phyloP scores from a whole-genome alignment of 495 filamentous ascomycete species.

The Lasiosphaeris hirsuta region DNA sequence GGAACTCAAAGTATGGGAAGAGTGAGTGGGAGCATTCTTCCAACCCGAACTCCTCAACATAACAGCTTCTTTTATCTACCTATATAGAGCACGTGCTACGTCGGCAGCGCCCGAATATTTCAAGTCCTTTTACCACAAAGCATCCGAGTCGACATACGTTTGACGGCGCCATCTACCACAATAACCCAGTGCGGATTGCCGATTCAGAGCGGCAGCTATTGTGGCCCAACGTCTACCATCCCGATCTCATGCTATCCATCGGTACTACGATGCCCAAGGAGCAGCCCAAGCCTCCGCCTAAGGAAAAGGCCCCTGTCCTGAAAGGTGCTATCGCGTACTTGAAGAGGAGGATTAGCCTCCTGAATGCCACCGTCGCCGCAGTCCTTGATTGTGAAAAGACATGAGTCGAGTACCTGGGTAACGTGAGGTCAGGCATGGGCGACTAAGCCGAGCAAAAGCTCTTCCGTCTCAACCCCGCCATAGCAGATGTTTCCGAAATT shows the following conservation, averaged over 20 bases:
- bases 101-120: constrained; percentile 6
- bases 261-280: neutral
- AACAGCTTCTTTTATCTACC: neutral
- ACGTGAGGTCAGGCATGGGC: neutral
- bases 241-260: constrained; percentile 8
- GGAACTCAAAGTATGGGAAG: constrained; percentile 10
- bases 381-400: constrained; percentile 5
- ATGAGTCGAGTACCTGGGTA: constrained; percentile 1
- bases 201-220: neutral
- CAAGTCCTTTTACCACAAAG: neutral
- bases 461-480: constrained; percentile 1
- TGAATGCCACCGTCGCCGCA: neutral
- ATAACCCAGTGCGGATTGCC: constrained; percentile 5
- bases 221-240: constrained; percentile 2
- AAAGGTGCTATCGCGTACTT: constrained; percentile 1
- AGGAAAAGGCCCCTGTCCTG: neutral
- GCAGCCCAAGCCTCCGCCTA: neutral
- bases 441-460: neutral
- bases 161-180: constrained; percentile 7
- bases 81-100: constrained; percentile 3
- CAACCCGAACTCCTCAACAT: neutral
- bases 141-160: neutral
- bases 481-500: neutral
- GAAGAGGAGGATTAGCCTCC: no score
- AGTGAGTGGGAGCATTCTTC: no score